Base-by-base conservation (phyloP, 1,139 yeast species). In the Saccharomyces hybrid region DNA sequence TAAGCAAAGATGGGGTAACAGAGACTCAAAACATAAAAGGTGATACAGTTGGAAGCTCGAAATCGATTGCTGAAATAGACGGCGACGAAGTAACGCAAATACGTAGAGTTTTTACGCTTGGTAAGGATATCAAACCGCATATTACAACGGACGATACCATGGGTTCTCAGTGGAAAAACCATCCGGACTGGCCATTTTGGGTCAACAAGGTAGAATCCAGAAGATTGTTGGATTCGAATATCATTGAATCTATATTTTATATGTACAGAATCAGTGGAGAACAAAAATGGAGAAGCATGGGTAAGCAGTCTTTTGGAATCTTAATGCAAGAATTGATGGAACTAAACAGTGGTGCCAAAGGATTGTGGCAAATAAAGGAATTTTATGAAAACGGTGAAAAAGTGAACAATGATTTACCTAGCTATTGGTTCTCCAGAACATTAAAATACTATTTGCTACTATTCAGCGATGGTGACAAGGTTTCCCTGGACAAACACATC, bases 201-300 rank as follows among this genome's bases (percentile, higher is more conserved):
- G 57, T 69, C 9, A 70, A 74, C 51, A 60, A 64, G 2, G 65
- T 77, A 61, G 83, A 80, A 57, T 75, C 79, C 41, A 77, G 77
- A 54, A 84, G 81, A 63, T 70, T 83, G 52, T 78, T 87, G 59
- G 77, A 91, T 50, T 93, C 95, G 0, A 90, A 86, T 65, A 82
- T 89, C 1, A 83, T 87, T 30, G 95, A 87, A 66, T 82, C 90
- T 0, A 77, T 88, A 28, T 85, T 83, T 68, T 83, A 83, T 70
- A 77, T 86, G 75, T 86, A 84, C 69, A 77, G 93, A 63, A 73
- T 85, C 57, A 86, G 93, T 0, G 93, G 91, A 4, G 90, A 87
- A 62, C 70, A 70, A 8, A 76, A 77, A 64, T 88, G 89, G 81
- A 81, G 90, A 62, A 76, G 80, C 50, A 78, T 80, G 70, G 95